phyloP scores from a whole-genome alignment of 2,329 filamentous ascomycete genomes.

The Colletotrichum gloeosporioides region DNA sequence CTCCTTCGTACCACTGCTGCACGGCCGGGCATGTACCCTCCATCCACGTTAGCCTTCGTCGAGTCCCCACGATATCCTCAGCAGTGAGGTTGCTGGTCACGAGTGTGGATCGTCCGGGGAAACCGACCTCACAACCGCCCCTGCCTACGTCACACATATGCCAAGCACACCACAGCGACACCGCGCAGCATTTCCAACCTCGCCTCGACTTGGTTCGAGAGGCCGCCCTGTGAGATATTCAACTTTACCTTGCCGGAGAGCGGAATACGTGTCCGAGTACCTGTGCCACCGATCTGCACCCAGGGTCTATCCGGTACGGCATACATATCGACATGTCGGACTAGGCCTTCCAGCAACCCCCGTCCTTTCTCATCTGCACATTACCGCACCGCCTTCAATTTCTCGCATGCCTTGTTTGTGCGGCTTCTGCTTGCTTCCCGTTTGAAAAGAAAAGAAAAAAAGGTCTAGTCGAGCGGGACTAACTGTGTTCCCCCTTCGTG shows the following conservation, averaged over 20 bases:
- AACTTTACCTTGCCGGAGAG: not conserved
- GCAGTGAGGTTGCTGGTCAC: not conserved
- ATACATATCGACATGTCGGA: not conserved
- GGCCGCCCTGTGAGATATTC: not conserved
- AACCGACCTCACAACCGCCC: not conserved
- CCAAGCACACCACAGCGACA: not conserved
- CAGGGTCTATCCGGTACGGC: not conserved
- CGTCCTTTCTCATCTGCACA: not conserved
- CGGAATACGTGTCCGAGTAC: not conserved
- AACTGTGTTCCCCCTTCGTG: not conserved
- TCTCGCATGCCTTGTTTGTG: not conserved
- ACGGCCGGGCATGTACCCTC: not conserved
- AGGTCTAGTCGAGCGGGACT: not conserved
- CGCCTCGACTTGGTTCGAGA: not conserved
- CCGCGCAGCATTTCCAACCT: not conserved
- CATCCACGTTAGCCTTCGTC: not conserved
- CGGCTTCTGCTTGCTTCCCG: not conserved
- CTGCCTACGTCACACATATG: not conserved
- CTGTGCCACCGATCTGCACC: not conserved
- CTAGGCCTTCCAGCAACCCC: not conserved
- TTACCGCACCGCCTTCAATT: not conserved
- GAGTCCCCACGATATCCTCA: not conserved
- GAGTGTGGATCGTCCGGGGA: conserved; percentile 5
- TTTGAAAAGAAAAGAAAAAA: not conserved
- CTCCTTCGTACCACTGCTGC: not conserved